Base-by-base conservation (phyloP, 768 basidiomycete genomes). In the Mycena latifolia region DNA sequence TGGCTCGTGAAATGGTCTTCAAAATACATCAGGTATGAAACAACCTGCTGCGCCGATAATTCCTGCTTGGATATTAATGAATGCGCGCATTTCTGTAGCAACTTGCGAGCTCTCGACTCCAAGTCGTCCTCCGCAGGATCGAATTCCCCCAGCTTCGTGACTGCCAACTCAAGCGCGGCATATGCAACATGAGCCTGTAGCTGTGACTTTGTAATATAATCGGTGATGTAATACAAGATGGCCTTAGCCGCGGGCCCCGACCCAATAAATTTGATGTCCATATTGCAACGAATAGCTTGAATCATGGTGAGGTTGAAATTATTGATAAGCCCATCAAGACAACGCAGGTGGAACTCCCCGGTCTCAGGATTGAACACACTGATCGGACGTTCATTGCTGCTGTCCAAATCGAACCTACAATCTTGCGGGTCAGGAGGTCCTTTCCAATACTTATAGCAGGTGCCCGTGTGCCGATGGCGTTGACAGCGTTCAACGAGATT, bases 151-250 rank as follows among this genome's bases (percentile, higher is more conserved):
- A 53, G 31, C 22, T 15, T 53, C 7, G 7, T 35, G 10, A 17
- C 51, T 15, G 51, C 51, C 2, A 53, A 10, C 31, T 53, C 51
- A 1, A 53, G 15, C 18, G 51, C 51, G 15, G 29, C 29, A 27
- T 53, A 53, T 53, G 51, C 51, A 3, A 53, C 51, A 22, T 53
- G 51, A 4, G 51, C 29, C 33, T 53, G 28, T 24, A 53, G 31
- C 20, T 53, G 51, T n/a, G 51, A n/a, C 33, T 53, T 53, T 6
- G 51, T 53, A 12, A 53, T 53, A 22, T 53, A 53, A 17, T 53
- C 51, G 2, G 51, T 53, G 18, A 53, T 53, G 15, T 53, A 53
- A 24, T 53, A 35, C 5, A 53, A n/a, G 2, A 53, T 25, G 12
- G 51, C 51, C n/a, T 53, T 53, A 2, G 51, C 51, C 6, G 28